These are phyloP conservation scores for Xylariaceae sp. DNA, from an alignment of 2,329 filamentous ascomycete species.

Conservation along the genomic window DNA sequence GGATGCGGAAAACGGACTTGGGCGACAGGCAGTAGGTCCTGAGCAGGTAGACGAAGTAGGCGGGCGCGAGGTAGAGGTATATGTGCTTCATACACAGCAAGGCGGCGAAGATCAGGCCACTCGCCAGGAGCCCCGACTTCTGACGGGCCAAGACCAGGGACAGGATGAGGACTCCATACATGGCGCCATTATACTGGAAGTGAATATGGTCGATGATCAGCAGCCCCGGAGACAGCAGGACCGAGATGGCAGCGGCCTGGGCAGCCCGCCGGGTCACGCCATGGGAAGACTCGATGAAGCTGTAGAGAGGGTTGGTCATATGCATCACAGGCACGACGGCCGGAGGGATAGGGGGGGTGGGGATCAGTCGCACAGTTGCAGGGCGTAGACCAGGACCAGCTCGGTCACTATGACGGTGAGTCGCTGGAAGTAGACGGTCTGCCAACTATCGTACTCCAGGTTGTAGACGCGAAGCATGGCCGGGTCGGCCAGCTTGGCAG, in stretches of 20 bases:
- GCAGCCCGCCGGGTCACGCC: slow-evolving; percentile 61
- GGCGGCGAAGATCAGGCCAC: slow-evolving; percentile 75
- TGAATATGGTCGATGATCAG: slow-evolving; percentile 95
- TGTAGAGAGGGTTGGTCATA: no score
- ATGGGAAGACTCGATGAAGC: slow-evolving; percentile 67
- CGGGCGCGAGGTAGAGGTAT: slow-evolving; percentile 90
- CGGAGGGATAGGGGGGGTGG: no score
- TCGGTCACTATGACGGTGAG: slow-evolving; percentile 82
- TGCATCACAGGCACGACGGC: no score
- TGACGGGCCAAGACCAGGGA: slow-evolving; percentile 78
- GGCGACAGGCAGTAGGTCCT: slow-evolving; percentile 79
- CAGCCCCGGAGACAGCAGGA: slow-evolving; percentile 84
- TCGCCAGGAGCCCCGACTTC: slow-evolving; percentile 65
- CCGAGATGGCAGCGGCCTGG: slow-evolving; percentile 79
- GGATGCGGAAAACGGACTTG: slow-evolving; percentile 66
- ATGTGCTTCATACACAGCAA: slow-evolving; percentile 96
- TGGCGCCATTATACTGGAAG: slow-evolving; percentile 97
- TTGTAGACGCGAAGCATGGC: slow-evolving; percentile 76
- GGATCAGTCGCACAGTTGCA: slow-evolving; percentile 67
- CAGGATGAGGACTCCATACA: slow-evolving; percentile 84
- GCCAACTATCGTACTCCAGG: slow-evolving; percentile 82
- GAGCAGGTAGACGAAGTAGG: slow-evolving; percentile 92
- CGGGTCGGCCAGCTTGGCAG: slow-evolving; percentile 68
- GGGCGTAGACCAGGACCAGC: slow-evolving; percentile 72
- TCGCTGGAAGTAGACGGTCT: slow-evolving; percentile 89